These are phyloP conservation scores for Kockovaella imperatae DNA, from an alignment of 768 basidiomycete species.

Conservation along the genomic window DNA sequence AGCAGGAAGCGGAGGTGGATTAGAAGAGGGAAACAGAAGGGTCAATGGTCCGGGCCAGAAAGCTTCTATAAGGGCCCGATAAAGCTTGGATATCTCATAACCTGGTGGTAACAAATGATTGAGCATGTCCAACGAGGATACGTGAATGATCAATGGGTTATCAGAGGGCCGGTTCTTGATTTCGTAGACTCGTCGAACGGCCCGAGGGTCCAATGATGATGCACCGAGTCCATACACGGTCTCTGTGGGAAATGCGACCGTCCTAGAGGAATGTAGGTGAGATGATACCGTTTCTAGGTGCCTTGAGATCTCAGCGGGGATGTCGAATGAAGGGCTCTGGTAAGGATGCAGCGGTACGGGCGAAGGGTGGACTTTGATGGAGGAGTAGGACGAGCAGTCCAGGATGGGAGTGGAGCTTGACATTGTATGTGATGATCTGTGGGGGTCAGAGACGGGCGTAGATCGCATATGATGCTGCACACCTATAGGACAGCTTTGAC, in stretches of 20 bases:
- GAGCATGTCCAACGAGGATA: constrained; percentile 80
- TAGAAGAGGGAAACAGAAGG: constrained; percentile 72
- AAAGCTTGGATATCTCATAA: constrained; percentile 60
- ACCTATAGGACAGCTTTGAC: no score
- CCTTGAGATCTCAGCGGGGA: constrained; percentile 14
- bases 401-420: constrained; percentile 27
- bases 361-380: constrained; percentile 10
- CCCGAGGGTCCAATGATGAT: constrained; percentile 55
- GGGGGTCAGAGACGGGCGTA: no score
- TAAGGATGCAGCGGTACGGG: constrained; percentile 19
- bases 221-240: constrained; percentile 98
- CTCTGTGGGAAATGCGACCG: constrained; percentile 86
- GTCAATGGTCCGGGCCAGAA: constrained; percentile 97
- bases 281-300: constrained; percentile 27
- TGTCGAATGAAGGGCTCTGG: constrained; percentile 20
- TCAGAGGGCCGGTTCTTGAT: constrained; percentile 89
- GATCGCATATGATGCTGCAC: no score
- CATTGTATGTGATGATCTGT: background rate
- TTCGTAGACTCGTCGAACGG: constrained; percentile 66
- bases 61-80: constrained; percentile 63
- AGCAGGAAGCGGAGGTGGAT: constrained; percentile 39
- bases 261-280: constrained; percentile 30
- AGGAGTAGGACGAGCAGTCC: constrained; percentile 21
- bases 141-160: constrained; percentile 95
- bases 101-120: constrained; percentile 58